Percentiles rank a stretch among this genome's conserved stretches.
Evolutionary conservation across 2,329 filamentous ascomycete genomes (phyloP).

Genomic region (Aspergillus sp.): DNA sequence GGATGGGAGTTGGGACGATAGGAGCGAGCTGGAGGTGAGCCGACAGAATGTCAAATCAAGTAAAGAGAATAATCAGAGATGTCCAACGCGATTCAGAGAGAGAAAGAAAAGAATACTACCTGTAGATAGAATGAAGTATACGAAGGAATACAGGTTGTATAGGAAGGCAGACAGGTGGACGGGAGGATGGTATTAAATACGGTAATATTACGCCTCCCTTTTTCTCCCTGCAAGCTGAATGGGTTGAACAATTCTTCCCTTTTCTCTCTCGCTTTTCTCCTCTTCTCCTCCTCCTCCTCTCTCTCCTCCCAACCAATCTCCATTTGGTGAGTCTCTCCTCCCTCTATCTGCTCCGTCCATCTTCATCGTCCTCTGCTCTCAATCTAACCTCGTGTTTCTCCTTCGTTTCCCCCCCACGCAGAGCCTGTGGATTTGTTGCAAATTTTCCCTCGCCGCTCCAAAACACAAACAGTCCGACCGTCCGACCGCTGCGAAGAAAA

Average conservation of each 20-base stretch:
- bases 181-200: not conserved
- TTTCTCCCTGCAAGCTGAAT: too few species aligned
- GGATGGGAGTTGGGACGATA: not conserved
- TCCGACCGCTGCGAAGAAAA: conserved; percentile 1
- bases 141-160: not conserved
- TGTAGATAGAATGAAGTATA: not conserved
- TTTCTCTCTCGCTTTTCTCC: not conserved
- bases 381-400: not conserved
- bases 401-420: not conserved
- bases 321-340: not conserved
- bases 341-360: not conserved
- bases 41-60: not conserved
- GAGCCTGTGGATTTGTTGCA: not conserved
- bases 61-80: too few species aligned
- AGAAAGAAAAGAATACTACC: not conserved
- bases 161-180: not conserved
- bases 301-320: not conserved
- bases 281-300: conserved; percentile 6
- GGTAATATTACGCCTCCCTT: not conserved
- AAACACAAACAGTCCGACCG: conserved; percentile 1
- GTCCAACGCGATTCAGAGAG: too few species aligned
- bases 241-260: too few species aligned
- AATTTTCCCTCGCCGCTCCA: not conserved
- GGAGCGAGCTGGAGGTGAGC: not conserved
- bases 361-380: not conserved